phyloP scores from a whole-genome alignment of 164 flowering plant species.

The Nymphaea thermarum region DNA sequence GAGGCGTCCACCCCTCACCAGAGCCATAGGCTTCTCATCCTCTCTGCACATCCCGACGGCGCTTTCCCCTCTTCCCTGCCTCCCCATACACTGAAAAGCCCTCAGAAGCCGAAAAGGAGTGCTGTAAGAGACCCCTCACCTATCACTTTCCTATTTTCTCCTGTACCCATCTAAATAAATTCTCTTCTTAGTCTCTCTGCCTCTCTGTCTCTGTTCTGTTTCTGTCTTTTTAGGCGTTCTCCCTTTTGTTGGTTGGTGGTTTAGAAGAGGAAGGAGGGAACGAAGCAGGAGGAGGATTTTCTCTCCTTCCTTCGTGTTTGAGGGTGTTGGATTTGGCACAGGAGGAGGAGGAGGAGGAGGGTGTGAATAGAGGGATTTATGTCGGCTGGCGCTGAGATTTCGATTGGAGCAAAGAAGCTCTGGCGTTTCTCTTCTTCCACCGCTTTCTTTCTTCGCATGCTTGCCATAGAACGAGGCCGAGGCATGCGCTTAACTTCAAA shows the following conservation, averaged over 20 bases:
- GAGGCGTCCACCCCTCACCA: neutral
- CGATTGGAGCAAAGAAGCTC: neutral
- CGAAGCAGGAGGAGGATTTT: neutral
- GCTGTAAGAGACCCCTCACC: neutral
- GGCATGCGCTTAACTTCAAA: neutral
- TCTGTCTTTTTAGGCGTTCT: neutral
- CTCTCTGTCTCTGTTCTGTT: neutral
- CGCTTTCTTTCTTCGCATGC: neutral
- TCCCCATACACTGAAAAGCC: neutral
- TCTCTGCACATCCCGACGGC: neutral
- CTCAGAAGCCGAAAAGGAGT: no score
- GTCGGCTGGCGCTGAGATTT: conserved; percentile 1
- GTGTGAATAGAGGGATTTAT: neutral
- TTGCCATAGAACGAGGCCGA: neutral
- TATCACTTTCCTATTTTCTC: neutral
- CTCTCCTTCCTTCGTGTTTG: neutral
- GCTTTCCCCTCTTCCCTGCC: neutral
- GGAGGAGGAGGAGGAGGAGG: neutral
- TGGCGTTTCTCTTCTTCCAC: neutral
- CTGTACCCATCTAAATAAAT: neutral
- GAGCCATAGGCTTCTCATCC: neutral
- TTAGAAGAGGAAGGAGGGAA: conserved; percentile 1
- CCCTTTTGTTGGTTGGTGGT: neutral
- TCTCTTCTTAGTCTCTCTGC: neutral
- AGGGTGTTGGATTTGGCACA: neutral